Evolutionary conservation across 148 eudicot species (phyloP).

Genomic region (Arctostaphylos glauca): DNA sequence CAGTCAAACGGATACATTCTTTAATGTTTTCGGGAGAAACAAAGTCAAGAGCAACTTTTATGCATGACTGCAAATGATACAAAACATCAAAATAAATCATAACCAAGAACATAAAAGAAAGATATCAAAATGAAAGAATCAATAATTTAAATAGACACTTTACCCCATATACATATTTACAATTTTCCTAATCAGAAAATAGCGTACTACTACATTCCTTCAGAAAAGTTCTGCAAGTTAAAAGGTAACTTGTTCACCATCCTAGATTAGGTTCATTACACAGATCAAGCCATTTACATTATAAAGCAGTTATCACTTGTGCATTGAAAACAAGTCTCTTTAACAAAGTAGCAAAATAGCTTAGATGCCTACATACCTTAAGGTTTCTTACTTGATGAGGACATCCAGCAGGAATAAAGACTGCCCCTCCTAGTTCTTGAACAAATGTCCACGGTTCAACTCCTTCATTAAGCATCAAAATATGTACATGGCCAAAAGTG

Average conservation of each 20-base stretch:
- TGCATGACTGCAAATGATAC: constrained; percentile 29
- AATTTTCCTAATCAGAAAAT: background rate
- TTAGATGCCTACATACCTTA: constrained; percentile 11
- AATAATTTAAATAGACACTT: background rate
- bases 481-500: background rate
- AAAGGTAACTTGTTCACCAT: background rate
- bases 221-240: background rate
- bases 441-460: constrained; percentile 39
- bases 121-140: background rate
- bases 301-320: background rate
- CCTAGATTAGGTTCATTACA: background rate
- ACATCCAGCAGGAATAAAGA: constrained; percentile 32
- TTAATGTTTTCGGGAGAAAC: constrained; percentile 36
- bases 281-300: background rate
- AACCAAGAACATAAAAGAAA: background rate
- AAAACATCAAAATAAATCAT: background rate
- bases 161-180: background rate
- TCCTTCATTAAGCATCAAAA: constrained; percentile 20
- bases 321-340: background rate
- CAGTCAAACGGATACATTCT: constrained; percentile 34
- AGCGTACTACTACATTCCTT: background rate
- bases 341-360: background rate
- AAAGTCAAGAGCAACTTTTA: constrained; percentile 35
- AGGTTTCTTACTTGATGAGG: constrained; percentile 35
- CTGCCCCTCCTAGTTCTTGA: constrained; percentile 35